Conservation (phyloP, 2,329 filamentous ascomycete species). For the Gyromitra esculenta region DNA sequence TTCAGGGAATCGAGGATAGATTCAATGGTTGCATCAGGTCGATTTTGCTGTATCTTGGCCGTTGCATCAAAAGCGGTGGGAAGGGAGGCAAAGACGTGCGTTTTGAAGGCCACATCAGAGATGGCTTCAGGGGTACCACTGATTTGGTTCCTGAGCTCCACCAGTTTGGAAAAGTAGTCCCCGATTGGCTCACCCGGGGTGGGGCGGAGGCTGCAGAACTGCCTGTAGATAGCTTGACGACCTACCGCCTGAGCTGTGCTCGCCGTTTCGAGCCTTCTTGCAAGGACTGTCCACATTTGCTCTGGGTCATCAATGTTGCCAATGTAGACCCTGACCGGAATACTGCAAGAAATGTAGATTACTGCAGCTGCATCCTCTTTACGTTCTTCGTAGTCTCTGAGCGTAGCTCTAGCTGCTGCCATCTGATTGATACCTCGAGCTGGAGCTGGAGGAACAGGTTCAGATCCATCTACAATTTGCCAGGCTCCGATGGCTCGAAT, state of each 20-base stretch:
- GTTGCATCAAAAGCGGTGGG: neutral
- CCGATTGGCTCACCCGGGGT: neutral
- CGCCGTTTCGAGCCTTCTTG: neutral
- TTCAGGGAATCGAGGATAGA: neutral
- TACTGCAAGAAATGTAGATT: neutral
- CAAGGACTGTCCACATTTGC: neutral
- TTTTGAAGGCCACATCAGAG: neutral
- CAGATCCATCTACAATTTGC: too few species aligned
- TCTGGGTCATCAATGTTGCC: neutral
- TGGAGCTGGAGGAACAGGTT: too few species aligned
- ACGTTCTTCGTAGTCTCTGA: too few species aligned
- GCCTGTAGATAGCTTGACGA: neutral
- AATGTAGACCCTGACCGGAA: neutral
- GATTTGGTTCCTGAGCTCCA: neutral
- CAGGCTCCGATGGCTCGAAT: too few species aligned
- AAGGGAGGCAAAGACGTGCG: neutral
- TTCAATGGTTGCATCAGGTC: neutral
- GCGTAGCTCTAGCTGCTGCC: too few species aligned
- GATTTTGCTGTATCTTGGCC: neutral
- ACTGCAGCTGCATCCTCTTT: too few species aligned
- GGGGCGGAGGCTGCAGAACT: neutral
- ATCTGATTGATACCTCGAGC: too few species aligned
- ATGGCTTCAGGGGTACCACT: neutral
- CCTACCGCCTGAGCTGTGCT: neutral
- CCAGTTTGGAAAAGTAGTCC: neutral